Conservation (phyloP, 2,329 filamentous ascomycete species). For the Colletotrichum sp. region DNA sequence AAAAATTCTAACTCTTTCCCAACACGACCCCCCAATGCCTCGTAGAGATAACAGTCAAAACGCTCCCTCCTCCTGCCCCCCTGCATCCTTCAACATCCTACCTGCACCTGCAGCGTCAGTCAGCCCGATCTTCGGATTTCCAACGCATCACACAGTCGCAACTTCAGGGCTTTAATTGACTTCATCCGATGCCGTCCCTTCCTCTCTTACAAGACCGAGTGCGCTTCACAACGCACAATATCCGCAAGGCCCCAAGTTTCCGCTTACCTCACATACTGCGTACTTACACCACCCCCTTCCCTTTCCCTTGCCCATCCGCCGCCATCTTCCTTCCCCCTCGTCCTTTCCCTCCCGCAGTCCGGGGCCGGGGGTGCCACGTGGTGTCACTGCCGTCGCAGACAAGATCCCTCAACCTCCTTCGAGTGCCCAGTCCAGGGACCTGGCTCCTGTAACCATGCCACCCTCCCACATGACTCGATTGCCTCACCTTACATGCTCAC, state of each 20-base stretch:
- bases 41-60: not conserved
- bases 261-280: not conserved
- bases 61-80: not conserved
- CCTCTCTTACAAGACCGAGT: not conserved
- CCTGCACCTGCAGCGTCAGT: not conserved
- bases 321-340: not conserved
- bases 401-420: not conserved
- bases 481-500: not conserved
- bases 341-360: not conserved
- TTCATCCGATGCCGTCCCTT: not conserved
- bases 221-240: not conserved
- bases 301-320: not conserved
- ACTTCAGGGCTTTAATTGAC: not conserved
- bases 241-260: not conserved
- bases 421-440: not conserved
- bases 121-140: not conserved
- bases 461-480: not conserved
- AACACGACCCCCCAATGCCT: not conserved
- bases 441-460: not conserved
- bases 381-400: not conserved
- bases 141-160: not conserved
- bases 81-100: not conserved
- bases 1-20: no score
- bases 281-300: not conserved
- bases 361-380: conserved; percentile 7